Evolutionary conservation across 2,329 filamentous ascomycete genomes (phyloP).

Genomic region (Teratosphaeria pseudoeucalypti): DNA sequence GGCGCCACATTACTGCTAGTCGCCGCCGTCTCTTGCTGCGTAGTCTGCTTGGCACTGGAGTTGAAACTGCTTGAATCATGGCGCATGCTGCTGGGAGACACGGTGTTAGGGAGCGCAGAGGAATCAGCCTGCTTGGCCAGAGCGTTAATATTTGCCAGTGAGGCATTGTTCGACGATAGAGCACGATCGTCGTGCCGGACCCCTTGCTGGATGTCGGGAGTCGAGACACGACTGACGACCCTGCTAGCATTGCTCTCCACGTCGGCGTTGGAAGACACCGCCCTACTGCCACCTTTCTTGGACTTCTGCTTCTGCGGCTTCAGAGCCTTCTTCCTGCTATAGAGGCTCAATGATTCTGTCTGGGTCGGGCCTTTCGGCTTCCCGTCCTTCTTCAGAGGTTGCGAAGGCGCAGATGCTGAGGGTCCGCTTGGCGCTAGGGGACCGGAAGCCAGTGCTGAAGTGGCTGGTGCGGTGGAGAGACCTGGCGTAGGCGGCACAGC

Average conservation of each 20-base stretch:
- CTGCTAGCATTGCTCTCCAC: background rate
- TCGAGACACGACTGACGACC: background rate
- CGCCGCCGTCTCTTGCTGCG: background rate
- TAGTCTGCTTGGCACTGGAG: background rate
- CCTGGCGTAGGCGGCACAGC: slow-evolving; percentile 9
- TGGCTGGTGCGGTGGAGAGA: slow-evolving; percentile 16
- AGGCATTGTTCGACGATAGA: background rate
- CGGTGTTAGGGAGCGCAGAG: background rate
- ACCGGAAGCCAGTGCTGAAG: slow-evolving; percentile 8
- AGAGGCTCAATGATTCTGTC: slow-evolving; percentile 26
- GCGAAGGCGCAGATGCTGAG: background rate
- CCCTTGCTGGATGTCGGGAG: background rate
- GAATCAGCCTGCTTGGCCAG: background rate
- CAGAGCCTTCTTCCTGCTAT: slow-evolving; percentile 6
- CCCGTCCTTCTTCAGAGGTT: slow-evolving; percentile 7
- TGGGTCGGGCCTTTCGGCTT: slow-evolving; percentile 26
- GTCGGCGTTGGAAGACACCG: background rate
- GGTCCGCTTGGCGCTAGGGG: background rate
- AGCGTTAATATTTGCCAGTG: background rate
- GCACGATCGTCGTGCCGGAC: background rate
- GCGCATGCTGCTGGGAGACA: background rate
- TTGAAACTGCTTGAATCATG: background rate
- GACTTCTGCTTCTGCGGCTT: slow-evolving; percentile 11
- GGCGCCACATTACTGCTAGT: too few relatives aligned
- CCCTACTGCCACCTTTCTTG: slow-evolving; percentile 9